Conservation (phyloP, 257 asterid genomes). For the Solanum chiquidenum region DNA sequence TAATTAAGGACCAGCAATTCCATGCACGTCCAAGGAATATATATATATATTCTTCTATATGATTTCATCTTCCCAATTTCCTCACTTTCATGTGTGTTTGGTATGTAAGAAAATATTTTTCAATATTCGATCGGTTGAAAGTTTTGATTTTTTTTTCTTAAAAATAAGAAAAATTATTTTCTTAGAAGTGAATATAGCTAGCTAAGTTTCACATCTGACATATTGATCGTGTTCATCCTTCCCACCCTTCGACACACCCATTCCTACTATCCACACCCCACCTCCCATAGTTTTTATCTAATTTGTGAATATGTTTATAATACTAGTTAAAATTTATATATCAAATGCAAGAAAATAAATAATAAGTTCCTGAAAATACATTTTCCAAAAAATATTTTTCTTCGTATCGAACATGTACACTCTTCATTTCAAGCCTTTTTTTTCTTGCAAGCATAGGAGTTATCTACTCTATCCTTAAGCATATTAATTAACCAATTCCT, state of each 20-base stretch:
- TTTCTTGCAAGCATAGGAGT: not conserved
- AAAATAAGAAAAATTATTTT: not conserved
- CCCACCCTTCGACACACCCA: not conserved
- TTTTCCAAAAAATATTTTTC: accelerated
- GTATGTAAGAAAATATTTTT: not conserved
- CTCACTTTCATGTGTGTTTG: not conserved
- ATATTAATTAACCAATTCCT: not conserved
- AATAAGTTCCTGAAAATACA: not conserved
- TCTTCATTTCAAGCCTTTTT: not conserved
- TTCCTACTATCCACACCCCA: not conserved
- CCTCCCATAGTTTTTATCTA: not conserved
- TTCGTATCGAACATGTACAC: not conserved
- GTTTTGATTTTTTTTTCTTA: not conserved
- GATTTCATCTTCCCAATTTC: not conserved
- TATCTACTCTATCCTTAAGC: not conserved
- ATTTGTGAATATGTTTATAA: no score
- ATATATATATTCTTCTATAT: not conserved
- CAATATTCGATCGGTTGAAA: not conserved
- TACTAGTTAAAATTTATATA: not conserved
- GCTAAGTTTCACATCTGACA: not conserved
- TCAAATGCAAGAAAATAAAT: not conserved
- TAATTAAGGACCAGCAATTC: not conserved
- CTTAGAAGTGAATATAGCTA: not conserved
- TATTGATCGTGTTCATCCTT: not conserved
- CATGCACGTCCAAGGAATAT: slow-evolving; percentile 1